A percentile compares a stretch with the other conserved stretches of the same genome.
phyloP scores from a whole-genome alignment of 2,329 filamentous ascomycete species.

The Pseudogymnoascus sp. region DNA sequence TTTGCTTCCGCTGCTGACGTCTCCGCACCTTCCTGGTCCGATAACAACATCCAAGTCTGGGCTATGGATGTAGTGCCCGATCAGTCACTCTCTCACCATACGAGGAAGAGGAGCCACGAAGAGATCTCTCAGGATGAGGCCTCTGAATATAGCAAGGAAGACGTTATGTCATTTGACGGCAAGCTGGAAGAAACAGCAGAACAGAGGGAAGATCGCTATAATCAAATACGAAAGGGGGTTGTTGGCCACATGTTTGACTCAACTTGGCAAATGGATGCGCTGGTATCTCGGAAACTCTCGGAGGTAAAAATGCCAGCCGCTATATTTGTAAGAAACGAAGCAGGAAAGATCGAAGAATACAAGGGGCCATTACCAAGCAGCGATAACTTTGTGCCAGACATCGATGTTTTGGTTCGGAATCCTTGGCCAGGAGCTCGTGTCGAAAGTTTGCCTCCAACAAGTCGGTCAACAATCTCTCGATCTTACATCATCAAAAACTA shows the following conservation, averaged over 20 bases:
- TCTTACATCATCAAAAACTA: conserved; percentile 81
- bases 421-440: conserved; percentile 71
- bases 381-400: conserved; percentile 44
- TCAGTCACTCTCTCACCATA: conserved; percentile 20
- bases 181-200: conserved; percentile 27
- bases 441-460: conserved; percentile 56
- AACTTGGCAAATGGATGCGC: conserved; percentile 61
- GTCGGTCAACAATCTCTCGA: conserved; percentile 57
- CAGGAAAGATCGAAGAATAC: conserved; percentile 61
- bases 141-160: conserved; percentile 2
- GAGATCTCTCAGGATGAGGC: conserved; percentile 32
- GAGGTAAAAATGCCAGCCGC: conserved; percentile 59
- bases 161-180: conserved; percentile 10
- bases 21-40: conserved; percentile 56
- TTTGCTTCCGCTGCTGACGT: conserved; percentile 14
- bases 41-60: conserved; percentile 77
- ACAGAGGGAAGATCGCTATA: conserved; percentile 32
- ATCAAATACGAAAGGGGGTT: conserved; percentile 49
- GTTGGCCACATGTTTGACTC: conserved; percentile 75
- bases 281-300: conserved; percentile 57
- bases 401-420: conserved; percentile 62
- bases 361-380: conserved; percentile 55
- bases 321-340: conserved; percentile 58
- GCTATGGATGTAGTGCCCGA: conserved; percentile 51
- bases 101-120: conserved; percentile 40